Conservation (phyloP, 208 protist genomes). For the Tritrichomonas musculus region DNA sequence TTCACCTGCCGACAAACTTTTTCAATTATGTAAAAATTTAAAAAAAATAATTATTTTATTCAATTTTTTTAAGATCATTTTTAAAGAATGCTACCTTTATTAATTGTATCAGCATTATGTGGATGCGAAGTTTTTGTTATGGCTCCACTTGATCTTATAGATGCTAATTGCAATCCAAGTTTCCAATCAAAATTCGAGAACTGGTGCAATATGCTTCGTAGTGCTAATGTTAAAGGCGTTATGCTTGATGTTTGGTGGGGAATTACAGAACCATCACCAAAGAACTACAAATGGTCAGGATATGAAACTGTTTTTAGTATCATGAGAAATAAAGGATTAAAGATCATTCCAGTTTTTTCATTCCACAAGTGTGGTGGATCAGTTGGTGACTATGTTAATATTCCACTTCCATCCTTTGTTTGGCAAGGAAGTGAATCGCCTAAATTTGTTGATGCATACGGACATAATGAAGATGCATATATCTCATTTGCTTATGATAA, state of each 20-base stretch:
- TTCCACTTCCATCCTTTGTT: constrained; percentile 60
- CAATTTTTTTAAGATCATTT: too few relatives aligned
- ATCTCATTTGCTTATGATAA: constrained; percentile 57
- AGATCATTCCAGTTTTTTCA: neutral
- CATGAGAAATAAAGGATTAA: neutral
- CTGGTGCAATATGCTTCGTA: too few relatives aligned
- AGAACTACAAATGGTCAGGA: constrained; percentile 19
- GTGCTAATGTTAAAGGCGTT: constrained; percentile 6
- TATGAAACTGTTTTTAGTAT: neutral
- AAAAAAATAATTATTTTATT: too few relatives aligned
- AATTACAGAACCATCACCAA: neutral
- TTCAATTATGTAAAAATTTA: too few relatives aligned
- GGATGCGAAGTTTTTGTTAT: constrained; percentile 16
- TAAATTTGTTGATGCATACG: constrained; percentile 49
- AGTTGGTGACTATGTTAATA: constrained; percentile 59
- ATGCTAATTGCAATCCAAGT: neutral
- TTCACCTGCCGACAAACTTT: too few relatives aligned
- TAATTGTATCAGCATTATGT: too few relatives aligned
- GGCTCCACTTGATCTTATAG: neutral
- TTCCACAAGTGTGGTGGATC: constrained; percentile 63
- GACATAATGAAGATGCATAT: constrained; percentile 55
- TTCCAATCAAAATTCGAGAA: too few relatives aligned
- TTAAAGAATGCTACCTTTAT: too few relatives aligned
- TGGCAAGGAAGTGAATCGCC: constrained; percentile 50
- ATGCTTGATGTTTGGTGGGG: constrained; percentile 39